Conservation (phyloP, 176 grass and related monocot species). For the Ampelocalamus luodianensis region DNA sequence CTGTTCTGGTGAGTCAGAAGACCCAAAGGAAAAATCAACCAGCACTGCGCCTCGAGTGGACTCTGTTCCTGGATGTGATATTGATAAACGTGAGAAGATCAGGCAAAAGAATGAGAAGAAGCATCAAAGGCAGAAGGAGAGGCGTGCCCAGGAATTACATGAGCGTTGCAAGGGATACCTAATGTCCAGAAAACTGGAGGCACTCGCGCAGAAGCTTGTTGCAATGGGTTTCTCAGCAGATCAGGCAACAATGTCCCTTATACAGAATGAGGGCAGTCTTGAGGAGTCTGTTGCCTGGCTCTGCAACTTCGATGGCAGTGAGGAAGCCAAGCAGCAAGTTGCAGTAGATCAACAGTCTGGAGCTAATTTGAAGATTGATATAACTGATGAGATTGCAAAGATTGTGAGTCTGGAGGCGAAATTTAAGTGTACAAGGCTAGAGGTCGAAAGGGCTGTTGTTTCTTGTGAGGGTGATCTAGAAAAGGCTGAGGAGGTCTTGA, state of each 20-base stretch:
- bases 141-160: conserved; percentile 86
- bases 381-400: conserved; percentile 79
- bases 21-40: conserved; percentile 71
- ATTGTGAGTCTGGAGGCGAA: conserved; percentile 72
- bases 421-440: conserved; percentile 89
- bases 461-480: conserved; percentile 88
- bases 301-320: conserved; percentile 77
- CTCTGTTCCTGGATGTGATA: conserved; percentile 77
- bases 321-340: conserved; percentile 79
- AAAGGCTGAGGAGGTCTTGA: conserved; percentile 82
- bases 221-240: conserved; percentile 96
- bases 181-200: conserved; percentile 91
- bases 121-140: conserved; percentile 95
- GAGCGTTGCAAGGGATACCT: conserved; percentile 94
- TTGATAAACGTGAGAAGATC: conserved; percentile 96
- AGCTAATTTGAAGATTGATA: conserved; percentile 89
- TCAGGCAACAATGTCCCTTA: conserved; percentile 94
- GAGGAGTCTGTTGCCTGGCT: conserved; percentile 94
- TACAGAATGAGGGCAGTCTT: conserved; percentile 89
- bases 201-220: conserved; percentile 80
- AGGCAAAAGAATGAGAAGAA: conserved; percentile 98
- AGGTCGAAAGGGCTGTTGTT: conserved; percentile 97
- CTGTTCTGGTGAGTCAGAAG: conserved; percentile 88
- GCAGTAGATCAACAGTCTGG: conserved; percentile 63
- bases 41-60: conserved; percentile 54